Evolutionary conservation across 352 stramenopile species (phyloP).

Genomic region (Phytophthora constricta): DNA sequence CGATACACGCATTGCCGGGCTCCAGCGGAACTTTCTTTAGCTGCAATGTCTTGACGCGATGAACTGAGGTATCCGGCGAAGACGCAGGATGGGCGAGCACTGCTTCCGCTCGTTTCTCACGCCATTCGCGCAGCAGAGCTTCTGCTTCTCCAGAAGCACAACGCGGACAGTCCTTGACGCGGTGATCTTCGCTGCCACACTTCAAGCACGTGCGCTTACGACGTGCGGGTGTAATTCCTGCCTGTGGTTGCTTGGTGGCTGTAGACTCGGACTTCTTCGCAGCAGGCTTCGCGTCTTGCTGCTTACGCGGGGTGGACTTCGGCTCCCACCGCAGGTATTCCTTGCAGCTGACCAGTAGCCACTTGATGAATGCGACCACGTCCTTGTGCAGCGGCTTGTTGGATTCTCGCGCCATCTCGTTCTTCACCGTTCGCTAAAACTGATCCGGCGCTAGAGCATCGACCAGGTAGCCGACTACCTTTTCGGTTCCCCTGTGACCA

Average conservation of each 20-base stretch:
- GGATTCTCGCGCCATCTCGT: slow-evolving; percentile 1
- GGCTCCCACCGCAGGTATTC: slow-evolving; percentile 12
- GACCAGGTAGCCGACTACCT: slow-evolving; percentile 3
- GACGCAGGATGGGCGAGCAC: not conserved
- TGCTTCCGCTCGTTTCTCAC: slow-evolving; percentile 1
- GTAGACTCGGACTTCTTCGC: not conserved
- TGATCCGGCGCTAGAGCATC: slow-evolving; percentile 1
- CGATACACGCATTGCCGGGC: not conserved
- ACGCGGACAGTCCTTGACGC: slow-evolving; percentile 13
- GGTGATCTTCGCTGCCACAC: not conserved
- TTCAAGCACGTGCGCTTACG: slow-evolving; percentile 10
- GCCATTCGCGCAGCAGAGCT: slow-evolving; percentile 4
- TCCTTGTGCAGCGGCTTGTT: slow-evolving; percentile 4
- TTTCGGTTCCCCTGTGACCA: slow-evolving; percentile 7
- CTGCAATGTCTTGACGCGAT: not conserved
- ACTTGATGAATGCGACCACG: slow-evolving; percentile 17
- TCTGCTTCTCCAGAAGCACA: not conserved
- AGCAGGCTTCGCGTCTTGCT: not conserved
- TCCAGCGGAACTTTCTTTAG: not conserved
- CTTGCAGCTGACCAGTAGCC: slow-evolving; percentile 9
- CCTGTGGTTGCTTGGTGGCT: not conserved
- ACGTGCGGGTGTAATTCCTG: not conserved
- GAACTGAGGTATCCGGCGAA: not conserved
- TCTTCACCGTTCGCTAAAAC: not conserved
- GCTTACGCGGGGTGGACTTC: not conserved